Evolutionary conservation across 768 basidiomycete genomes (phyloP), one percentile per base, ranked within the genome.

Genomic region (Amanita phalloides): DNA sequence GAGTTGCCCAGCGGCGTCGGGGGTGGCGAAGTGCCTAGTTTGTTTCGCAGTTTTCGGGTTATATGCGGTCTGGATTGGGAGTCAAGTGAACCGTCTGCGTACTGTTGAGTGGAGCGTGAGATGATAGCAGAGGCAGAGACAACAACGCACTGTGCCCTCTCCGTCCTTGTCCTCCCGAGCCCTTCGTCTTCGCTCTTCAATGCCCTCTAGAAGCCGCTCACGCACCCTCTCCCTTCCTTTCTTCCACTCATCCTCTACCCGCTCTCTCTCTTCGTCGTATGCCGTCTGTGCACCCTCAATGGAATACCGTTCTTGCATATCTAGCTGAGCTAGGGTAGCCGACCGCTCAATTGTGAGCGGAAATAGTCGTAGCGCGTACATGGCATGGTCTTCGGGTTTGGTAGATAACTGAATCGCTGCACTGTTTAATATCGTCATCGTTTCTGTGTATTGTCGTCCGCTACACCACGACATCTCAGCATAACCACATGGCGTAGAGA

Each of bases 141-240:
- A 45, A 82, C 79, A 84, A 49, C 81, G 82, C 38, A 78, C 73
- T 13, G 79, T 82, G n/a, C 86, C 88, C 58, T 92, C 90, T 55
- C 88, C 86, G 54, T 91, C 90, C 62, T 90, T 91, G 69, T 92
- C 90, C 55, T 92, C 90, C 48, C 90, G 71, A 26, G 90, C 90
- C 54, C 85, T 69, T 57, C 81, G 72, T 51, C 89, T 66, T 28
- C 89, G 74, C 61, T 92, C 90, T 63, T 90, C 89, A 56, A 92
- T 85, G 26, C 90, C 87, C 59, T 91, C 90, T 13, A 90, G 64
- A 28, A 92, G 70, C 13, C 89, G 73, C 59, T 90, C 87, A 6
- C 86, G 71, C 14, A 91, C 82, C 26, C 82, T 71, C 39, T 86
- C 86, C 43, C 83, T 72, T 3, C 90, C 89, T 41, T 78, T 75